These are phyloP conservation scores for Biscutella auriculata DNA, from an alignment of 441 rosid genomes.

Conservation along the genomic window DNA sequence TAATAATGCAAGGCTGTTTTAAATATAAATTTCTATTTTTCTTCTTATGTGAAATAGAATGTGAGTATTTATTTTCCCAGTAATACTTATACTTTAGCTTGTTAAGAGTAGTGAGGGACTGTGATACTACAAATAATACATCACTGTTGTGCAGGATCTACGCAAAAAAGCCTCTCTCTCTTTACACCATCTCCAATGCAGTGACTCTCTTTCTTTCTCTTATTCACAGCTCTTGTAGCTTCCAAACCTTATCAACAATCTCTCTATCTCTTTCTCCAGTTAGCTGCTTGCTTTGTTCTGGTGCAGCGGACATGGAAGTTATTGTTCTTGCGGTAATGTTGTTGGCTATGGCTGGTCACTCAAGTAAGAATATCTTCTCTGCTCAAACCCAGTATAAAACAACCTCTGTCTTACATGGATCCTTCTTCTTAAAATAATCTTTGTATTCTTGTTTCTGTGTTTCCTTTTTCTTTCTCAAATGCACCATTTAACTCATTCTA, in stretches of 20 bases:
- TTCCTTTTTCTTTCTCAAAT: not conserved
- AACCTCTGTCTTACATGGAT: constrained; percentile 1
- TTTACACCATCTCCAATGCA: constrained; percentile 21
- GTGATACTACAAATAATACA: not conserved
- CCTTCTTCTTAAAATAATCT: not conserved
- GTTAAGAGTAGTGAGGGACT: not conserved
- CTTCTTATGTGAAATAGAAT: not conserved
- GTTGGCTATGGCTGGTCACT: constrained; percentile 53
- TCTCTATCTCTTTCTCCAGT: not conserved
- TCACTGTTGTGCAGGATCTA: constrained; percentile 20
- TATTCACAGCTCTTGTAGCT: constrained; percentile 3
- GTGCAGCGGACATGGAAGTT: constrained; percentile 29
- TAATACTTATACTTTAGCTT: not conserved
- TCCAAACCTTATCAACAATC: constrained; percentile 2
- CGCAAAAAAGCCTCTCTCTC: constrained; percentile 4
- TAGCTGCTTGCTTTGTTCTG: constrained; percentile 6
- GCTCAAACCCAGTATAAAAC: not conserved
- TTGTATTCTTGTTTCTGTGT: not conserved
- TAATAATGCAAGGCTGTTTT: not conserved
- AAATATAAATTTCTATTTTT: not conserved
- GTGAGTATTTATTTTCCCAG: not conserved
- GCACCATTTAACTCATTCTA: constrained; percentile 2
- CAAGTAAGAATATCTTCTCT: constrained; percentile 42
- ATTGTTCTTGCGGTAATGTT: constrained; percentile 39
- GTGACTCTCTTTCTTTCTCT: constrained; percentile 19